phyloP scores from a whole-genome alignment of 169 alveolate species.

The Toxoplasma gondii region DNA sequence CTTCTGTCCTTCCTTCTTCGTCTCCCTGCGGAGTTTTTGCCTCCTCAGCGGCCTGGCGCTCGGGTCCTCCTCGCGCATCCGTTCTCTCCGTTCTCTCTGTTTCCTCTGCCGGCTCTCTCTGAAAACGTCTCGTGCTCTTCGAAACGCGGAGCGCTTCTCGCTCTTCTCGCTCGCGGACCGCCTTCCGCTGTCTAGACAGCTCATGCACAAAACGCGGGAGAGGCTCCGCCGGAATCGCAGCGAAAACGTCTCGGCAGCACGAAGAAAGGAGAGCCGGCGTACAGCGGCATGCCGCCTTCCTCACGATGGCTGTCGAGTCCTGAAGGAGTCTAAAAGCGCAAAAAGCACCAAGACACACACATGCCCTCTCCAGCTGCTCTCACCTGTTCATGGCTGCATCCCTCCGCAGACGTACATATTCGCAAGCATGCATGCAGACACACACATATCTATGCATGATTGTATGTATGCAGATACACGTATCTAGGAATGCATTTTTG shows the following conservation, averaged over 20 bases:
- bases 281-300: conserved; percentile 48
- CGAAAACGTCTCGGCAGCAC: background rate
- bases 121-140: too few species aligned
- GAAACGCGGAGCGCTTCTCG: background rate
- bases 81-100: background rate
- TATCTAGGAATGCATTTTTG: background rate
- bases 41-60: background rate
- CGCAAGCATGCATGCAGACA: background rate
- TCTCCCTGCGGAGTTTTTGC: background rate
- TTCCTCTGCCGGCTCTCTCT: background rate
- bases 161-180: background rate
- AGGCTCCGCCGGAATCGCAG: background rate
- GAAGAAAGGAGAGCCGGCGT: background rate
- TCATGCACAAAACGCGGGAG: background rate
- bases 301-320: conserved; percentile 37
- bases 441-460: background rate
- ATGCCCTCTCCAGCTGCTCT: background rate
- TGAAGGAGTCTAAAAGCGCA: background rate
- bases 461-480: background rate
- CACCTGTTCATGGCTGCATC: background rate
- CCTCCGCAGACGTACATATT: background rate
- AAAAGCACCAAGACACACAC: background rate
- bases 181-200: background rate
- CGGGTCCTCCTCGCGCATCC: background rate
- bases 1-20: background rate